Conservation (phyloP, 371 early-diverging fungal genomes). For the Batkoa obscura region DNA sequence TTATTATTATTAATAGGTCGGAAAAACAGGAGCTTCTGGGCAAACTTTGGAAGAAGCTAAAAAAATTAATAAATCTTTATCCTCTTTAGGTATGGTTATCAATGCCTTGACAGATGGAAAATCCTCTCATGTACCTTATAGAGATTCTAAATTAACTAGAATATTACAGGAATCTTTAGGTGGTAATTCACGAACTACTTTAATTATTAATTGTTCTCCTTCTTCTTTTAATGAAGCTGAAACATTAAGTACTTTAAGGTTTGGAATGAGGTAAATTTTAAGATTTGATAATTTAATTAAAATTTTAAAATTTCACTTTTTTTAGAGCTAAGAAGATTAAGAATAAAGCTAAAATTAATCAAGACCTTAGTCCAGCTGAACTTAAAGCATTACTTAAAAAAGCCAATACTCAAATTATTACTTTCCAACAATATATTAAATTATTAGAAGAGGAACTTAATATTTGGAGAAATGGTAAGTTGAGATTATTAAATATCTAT, state of each 20-base stretch:
- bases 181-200: slow-evolving; percentile 89
- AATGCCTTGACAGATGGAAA: slow-evolving; percentile 85
- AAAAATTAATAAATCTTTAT: slow-evolving; percentile 97
- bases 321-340: slow-evolving; percentile 86
- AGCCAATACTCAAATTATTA: slow-evolving; percentile 56
- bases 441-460: slow-evolving; percentile 70
- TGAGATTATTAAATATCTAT: too few relatives aligned
- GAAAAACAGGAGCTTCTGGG: slow-evolving; percentile 96
- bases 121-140: slow-evolving; percentile 91
- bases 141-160: slow-evolving; percentile 96
- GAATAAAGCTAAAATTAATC: slow-evolving; percentile 96
- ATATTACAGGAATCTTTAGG: slow-evolving; percentile 97
- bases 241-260: slow-evolving; percentile 85
- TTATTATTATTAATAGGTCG: slow-evolving; percentile 9
- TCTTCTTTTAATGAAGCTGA: slow-evolving; percentile 89
- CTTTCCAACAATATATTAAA: slow-evolving; percentile 58
- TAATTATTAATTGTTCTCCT: slow-evolving; percentile 94
- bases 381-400: slow-evolving; percentile 81
- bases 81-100: slow-evolving; percentile 97
- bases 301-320: neutral
- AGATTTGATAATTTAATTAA: neutral
- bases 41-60: slow-evolving; percentile 98
- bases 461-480: slow-evolving; percentile 55
- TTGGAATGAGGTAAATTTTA: slow-evolving; percentile 58
- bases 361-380: slow-evolving; percentile 78